Evolutionary conservation across 768 basidiomycete genomes (phyloP).

Genomic region (Mycena leptocephala): DNA sequence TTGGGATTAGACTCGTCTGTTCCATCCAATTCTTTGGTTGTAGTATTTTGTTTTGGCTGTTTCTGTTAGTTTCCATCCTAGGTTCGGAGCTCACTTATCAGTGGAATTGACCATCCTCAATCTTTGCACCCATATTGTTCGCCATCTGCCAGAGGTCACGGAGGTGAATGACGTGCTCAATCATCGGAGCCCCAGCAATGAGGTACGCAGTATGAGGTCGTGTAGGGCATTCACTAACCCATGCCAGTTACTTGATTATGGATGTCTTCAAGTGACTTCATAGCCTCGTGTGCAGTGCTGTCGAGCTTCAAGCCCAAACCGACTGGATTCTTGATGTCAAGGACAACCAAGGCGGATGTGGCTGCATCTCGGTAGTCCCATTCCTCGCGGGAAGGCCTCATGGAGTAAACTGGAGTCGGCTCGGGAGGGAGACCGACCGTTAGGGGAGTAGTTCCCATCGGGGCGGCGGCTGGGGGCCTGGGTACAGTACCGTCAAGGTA

Average conservation of each 20-base stretch:
- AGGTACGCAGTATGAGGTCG: slow-evolving; percentile 12
- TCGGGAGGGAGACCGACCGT: not conserved
- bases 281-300: slow-evolving; percentile 41
- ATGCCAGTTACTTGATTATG: slow-evolving; percentile 29
- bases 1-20: too few species aligned
- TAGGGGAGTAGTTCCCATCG: not conserved
- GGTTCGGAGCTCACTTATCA: too few species aligned
- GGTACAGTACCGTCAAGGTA: not conserved
- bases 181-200: slow-evolving; percentile 32
- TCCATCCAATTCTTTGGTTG: too few species aligned
- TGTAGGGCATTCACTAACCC: slow-evolving; percentile 24
- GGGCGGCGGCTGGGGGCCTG: not conserved
- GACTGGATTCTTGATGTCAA: slow-evolving; percentile 37
- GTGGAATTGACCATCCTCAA: not conserved
- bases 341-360: slow-evolving; percentile 11
- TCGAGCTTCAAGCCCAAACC: slow-evolving; percentile 40
- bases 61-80: too few species aligned
- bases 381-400: slow-evolving; percentile 34
- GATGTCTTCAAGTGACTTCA: slow-evolving; percentile 33
- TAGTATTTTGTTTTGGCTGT: too few species aligned
- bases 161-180: slow-evolving; percentile 33
- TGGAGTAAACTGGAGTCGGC: slow-evolving; percentile 22
- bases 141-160: slow-evolving; percentile 31
- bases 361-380: slow-evolving; percentile 39
- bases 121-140: slow-evolving; percentile 33